phyloP scores from a whole-genome alignment of 1,284 basidiomycete genomes.

The Pseudozyma pruni region DNA sequence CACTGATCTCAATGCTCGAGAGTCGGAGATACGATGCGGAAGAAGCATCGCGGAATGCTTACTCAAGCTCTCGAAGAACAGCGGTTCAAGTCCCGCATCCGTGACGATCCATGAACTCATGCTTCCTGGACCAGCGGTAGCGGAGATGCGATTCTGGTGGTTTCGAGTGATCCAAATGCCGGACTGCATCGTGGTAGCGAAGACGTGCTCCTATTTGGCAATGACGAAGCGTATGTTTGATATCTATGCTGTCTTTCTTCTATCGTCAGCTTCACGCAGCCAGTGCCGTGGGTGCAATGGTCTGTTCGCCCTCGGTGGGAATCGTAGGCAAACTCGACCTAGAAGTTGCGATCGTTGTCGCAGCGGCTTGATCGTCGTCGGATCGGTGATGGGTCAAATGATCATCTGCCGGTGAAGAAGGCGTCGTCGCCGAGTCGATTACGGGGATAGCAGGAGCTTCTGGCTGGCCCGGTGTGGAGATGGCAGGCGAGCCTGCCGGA shows the following conservation, averaged over 20 bases:
- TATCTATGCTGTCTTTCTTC: background rate
- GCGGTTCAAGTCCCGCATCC: too few species aligned
- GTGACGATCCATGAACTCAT: too few species aligned
- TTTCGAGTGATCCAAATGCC: too few species aligned
- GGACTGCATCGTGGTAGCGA: too few species aligned
- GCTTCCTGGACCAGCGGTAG: too few species aligned
- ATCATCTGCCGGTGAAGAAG: background rate
- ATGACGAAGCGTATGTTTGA: background rate
- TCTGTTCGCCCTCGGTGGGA: slow-evolving; percentile 7
- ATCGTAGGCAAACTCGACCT: slow-evolving; percentile 3
- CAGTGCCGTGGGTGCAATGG: slow-evolving; percentile 7
- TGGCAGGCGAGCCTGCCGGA: slow-evolving; percentile 37
- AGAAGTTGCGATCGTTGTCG: slow-evolving; percentile 16
- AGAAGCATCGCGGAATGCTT: too few species aligned
- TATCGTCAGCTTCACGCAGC: slow-evolving; percentile 12
- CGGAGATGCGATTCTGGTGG: too few species aligned
- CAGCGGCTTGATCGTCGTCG: slow-evolving; percentile 7
- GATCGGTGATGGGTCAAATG: background rate
- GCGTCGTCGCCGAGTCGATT: slow-evolving; percentile 1
- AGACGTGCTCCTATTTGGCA: background rate
- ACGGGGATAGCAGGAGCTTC: slow-evolving; percentile 11
- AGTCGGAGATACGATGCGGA: too few species aligned
- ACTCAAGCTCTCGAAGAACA: too few species aligned
- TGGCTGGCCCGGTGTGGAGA: slow-evolving; percentile 32
- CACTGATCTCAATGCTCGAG: too few species aligned